Percentiles rank a stretch among this genome's conserved stretches.
Evolutionary conservation across 2,329 filamentous ascomycete species (phyloP).

Genomic region (Cercospora beticola): DNA sequence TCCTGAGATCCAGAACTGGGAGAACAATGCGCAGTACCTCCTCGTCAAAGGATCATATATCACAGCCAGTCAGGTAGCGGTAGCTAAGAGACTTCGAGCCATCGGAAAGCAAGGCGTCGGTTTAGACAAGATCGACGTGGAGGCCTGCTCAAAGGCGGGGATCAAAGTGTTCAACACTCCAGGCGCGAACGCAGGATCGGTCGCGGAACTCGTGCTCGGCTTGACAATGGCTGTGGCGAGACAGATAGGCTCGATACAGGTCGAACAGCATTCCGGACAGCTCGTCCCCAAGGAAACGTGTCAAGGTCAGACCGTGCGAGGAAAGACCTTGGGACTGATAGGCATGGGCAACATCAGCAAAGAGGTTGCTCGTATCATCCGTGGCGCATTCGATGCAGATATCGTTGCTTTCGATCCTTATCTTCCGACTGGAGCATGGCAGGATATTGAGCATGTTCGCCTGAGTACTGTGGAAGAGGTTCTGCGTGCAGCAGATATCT

Average conservation of each 20-base stretch:
- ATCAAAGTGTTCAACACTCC: slow-evolving; percentile 52
- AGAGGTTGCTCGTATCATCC: slow-evolving; percentile 37
- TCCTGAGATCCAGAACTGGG: slow-evolving; percentile 42
- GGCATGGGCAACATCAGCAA: slow-evolving; percentile 43
- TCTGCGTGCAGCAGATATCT: slow-evolving; percentile 35
- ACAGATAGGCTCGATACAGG: slow-evolving; percentile 35
- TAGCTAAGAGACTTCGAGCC: slow-evolving; percentile 39
- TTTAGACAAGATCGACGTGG: slow-evolving; percentile 48
- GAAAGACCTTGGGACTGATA: slow-evolving; percentile 40
- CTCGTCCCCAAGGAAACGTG: slow-evolving; percentile 45
- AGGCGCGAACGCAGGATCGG: slow-evolving; percentile 43
- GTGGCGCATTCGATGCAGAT: slow-evolving; percentile 30
- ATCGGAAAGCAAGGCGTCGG: slow-evolving; percentile 52
- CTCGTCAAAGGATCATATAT: slow-evolving; percentile 41
- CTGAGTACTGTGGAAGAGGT: slow-evolving; percentile 32
- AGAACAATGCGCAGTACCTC: slow-evolving; percentile 43
- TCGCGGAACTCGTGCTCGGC: slow-evolving; percentile 38
- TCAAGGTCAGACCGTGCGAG: slow-evolving; percentile 39
- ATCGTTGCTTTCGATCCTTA: slow-evolving; percentile 41
- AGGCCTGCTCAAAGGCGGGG: slow-evolving; percentile 41
- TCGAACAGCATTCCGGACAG: slow-evolving; percentile 26
- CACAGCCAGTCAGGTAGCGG: slow-evolving; percentile 27
- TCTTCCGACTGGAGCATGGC: slow-evolving; percentile 27
- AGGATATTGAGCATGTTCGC: slow-evolving; percentile 30
- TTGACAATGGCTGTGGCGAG: slow-evolving; percentile 36